A percentile compares a stretch with the other conserved stretches of the same genome.
phyloP scores from a whole-genome alignment of 139 green algal genomes.

The Ostreobium quekettii region DNA sequence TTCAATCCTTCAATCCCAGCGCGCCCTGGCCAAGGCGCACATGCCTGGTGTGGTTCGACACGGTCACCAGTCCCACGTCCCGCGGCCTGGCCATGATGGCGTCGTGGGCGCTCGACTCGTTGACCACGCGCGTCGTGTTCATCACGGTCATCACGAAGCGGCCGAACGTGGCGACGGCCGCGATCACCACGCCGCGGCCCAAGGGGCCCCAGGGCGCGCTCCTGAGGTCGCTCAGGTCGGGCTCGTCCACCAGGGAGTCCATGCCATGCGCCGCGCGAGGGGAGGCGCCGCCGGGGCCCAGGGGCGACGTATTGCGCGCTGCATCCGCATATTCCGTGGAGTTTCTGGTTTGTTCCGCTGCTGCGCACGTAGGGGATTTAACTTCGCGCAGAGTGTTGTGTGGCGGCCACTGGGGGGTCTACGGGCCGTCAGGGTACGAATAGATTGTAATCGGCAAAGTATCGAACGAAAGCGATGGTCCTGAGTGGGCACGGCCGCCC shows the following conservation, averaged over 20 bases:
- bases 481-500: no score
- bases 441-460: no score
- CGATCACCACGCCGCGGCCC: constrained; percentile 44
- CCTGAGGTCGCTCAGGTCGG: constrained; percentile 8
- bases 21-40: background rate
- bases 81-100: constrained; percentile 21
- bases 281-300: no score
- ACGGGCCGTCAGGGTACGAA: no score
- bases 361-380: no score
- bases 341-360: no score
- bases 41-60: constrained; percentile 70
- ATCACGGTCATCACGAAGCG: constrained; percentile 47
- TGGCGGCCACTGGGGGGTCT: no score
- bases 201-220: constrained; percentile 48
- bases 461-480: no score
- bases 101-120: constrained; percentile 25
- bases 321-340: no score
- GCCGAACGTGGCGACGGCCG: constrained; percentile 33
- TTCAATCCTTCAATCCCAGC: background rate
- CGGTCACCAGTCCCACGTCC: constrained; percentile 50
- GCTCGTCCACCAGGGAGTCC: constrained; percentile 8
- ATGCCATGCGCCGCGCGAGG: no score
- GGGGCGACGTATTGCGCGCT: no score
- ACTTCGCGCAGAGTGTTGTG: no score
- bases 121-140: constrained; percentile 37